Conservation (phyloP, 345 rosid genomes). For the Acer yangbiense region DNA sequence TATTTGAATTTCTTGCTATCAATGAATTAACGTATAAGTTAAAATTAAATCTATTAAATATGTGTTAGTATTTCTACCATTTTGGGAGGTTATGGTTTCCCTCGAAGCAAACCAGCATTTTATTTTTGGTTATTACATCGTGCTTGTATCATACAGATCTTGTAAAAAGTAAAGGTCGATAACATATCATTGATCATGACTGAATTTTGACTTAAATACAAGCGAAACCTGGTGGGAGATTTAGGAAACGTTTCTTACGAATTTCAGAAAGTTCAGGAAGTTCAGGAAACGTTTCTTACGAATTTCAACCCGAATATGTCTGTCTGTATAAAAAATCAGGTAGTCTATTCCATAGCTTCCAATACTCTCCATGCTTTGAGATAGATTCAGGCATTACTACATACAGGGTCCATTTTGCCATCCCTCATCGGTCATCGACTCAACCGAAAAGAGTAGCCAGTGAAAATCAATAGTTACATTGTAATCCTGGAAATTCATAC, state of each 20-base stretch:
- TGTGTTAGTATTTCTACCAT: too few species aligned
- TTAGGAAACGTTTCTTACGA: conserved; percentile 18
- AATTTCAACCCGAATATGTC: too few species aligned
- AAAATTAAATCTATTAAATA: too few species aligned
- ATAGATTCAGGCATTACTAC: conserved; percentile 52
- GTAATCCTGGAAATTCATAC: conserved; percentile 40
- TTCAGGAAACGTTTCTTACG: not conserved
- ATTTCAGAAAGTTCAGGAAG: conserved; percentile 23
- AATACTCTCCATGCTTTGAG: conserved; percentile 47
- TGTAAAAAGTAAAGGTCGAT: not conserved
- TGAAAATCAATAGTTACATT: conserved; percentile 52
- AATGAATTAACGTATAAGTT: too few species aligned
- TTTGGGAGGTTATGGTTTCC: too few species aligned
- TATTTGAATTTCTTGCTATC: too few species aligned
- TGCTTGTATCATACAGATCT: not conserved
- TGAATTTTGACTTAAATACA: not conserved
- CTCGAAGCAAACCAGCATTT: too few species aligned
- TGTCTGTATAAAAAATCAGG: conserved; percentile 11
- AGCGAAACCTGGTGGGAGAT: not conserved
- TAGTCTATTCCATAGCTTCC: conserved; percentile 46
- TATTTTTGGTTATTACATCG: too few species aligned
- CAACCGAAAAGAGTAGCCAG: conserved; percentile 63
- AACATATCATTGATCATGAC: not conserved
- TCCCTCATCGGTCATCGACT: conserved; percentile 46
- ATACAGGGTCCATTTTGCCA: conserved; percentile 35